Conservation (phyloP, 2,329 filamentous ascomycete genomes). For the Biscogniauxia sp. region DNA sequence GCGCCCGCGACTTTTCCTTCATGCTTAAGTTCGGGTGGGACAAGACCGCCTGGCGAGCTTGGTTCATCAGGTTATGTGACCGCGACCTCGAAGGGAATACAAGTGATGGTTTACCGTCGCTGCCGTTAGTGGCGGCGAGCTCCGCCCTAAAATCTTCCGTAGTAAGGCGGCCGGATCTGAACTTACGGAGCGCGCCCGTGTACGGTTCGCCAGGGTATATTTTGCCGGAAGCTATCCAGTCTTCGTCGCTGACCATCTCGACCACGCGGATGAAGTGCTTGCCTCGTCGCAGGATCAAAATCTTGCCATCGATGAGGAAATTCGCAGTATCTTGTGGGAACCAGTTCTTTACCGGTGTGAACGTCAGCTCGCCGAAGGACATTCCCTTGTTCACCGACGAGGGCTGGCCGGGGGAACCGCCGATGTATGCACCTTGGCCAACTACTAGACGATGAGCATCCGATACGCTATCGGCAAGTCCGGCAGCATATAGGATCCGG, state of each 20-base stretch:
- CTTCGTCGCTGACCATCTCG: slow-evolving; percentile 56
- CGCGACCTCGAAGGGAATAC: no score
- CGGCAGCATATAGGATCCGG: slow-evolving; percentile 58
- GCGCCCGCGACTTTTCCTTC: no score
- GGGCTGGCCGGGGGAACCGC: slow-evolving; percentile 43
- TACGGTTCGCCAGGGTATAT: slow-evolving; percentile 53
- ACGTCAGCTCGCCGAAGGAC: slow-evolving; percentile 52
- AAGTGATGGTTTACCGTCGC: background rate
- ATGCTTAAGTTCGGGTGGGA: no score
- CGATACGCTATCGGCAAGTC: slow-evolving; percentile 53
- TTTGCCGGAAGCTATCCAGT: slow-evolving; percentile 47
- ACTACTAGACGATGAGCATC: slow-evolving; percentile 59
- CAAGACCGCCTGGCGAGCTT: no score
- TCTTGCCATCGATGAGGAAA: slow-evolving; percentile 57
- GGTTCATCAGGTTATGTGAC: no score
- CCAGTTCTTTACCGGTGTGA: slow-evolving; percentile 61
- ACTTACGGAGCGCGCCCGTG: slow-evolving; percentile 46
- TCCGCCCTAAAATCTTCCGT: background rate
- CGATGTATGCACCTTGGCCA: slow-evolving; percentile 59
- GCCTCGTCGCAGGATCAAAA: slow-evolving; percentile 61
- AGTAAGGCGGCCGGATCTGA: slow-evolving; percentile 32
- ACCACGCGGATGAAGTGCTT: slow-evolving; percentile 63
- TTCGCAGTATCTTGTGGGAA: slow-evolving; percentile 54
- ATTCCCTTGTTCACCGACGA: slow-evolving; percentile 33
- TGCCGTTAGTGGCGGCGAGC: slow-evolving; percentile 4